phyloP scores from a whole-genome alignment of 2,329 filamentous ascomycete genomes.

The Pseudogymnoascus sp. region DNA sequence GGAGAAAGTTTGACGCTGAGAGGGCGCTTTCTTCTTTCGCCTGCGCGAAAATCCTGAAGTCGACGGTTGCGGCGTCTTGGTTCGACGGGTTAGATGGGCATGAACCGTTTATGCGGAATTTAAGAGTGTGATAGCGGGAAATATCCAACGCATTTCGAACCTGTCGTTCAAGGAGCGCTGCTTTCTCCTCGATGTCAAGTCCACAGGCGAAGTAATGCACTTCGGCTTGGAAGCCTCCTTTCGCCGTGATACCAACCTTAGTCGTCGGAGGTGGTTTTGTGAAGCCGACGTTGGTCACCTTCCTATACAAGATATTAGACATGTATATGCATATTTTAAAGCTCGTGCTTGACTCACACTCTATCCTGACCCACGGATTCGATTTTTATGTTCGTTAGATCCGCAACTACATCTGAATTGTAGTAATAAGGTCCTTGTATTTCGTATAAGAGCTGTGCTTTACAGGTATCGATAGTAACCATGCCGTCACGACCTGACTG shows the following conservation, averaged over 20 bases:
- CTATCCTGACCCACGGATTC: slow-evolving; percentile 32
- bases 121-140: slow-evolving; percentile 27
- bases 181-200: slow-evolving; percentile 36
- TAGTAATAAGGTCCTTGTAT: slow-evolving; percentile 32
- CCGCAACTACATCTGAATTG: slow-evolving; percentile 28
- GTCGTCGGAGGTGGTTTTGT: slow-evolving; percentile 28
- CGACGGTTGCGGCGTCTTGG: slow-evolving; percentile 41
- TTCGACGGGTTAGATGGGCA: slow-evolving; percentile 31
- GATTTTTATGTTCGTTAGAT: slow-evolving; percentile 30
- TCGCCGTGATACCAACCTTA: slow-evolving; percentile 36
- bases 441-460: slow-evolving; percentile 31
- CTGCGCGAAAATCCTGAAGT: slow-evolving; percentile 39
- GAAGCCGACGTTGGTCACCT: slow-evolving; percentile 23
- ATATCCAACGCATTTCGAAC: slow-evolving; percentile 28
- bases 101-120: slow-evolving; percentile 31
- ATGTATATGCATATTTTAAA: slow-evolving; percentile 23
- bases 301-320: slow-evolving; percentile 18
- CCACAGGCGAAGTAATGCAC: slow-evolving; percentile 36
- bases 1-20: slow-evolving; percentile 30
- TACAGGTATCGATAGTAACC: slow-evolving; percentile 22
- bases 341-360: slow-evolving; percentile 16
- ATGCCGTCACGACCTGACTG: slow-evolving; percentile 11
- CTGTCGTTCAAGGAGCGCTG: slow-evolving; percentile 35
- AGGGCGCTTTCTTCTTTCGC: slow-evolving; percentile 31
- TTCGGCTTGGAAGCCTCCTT: slow-evolving; percentile 37